phyloP scores from a whole-genome alignment of 805 yeast species.

The Ascoidea rubescens region DNA sequence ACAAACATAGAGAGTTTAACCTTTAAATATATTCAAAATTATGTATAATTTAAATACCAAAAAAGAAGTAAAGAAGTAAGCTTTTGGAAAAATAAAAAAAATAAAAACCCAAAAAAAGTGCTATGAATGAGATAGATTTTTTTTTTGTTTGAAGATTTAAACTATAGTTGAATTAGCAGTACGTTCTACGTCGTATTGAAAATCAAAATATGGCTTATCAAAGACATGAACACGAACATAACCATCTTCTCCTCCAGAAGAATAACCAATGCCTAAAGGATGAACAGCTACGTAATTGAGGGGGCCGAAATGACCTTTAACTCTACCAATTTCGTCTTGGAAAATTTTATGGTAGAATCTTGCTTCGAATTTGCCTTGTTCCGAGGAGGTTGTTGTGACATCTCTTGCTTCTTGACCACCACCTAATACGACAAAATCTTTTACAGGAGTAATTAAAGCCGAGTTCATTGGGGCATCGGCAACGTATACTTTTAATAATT shows the following conservation, averaged over 20 bases:
- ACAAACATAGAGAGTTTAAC: too few species aligned
- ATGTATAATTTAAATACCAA: not conserved
- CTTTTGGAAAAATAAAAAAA: not conserved
- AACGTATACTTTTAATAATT: conserved; percentile 56
- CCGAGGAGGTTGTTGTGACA: conserved; percentile 90
- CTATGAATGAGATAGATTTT: not conserved
- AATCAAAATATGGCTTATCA: conserved; percentile 86
- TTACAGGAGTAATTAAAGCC: conserved; percentile 86
- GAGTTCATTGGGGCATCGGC: conserved; percentile 93
- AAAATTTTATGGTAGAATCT: conserved; percentile 91
- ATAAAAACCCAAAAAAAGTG: not conserved
- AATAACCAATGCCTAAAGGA: conserved; percentile 85
- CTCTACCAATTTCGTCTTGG: conserved; percentile 92
- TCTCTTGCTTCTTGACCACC: conserved; percentile 99
- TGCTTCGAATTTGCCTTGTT: conserved; percentile 94
- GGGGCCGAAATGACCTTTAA: conserved; percentile 98
- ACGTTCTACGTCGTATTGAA: conserved; percentile 82
- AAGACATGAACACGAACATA: conserved; percentile 86
- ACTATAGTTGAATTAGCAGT: conserved; percentile 37
- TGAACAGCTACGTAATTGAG: conserved; percentile 86
- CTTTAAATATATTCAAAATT: not conserved
- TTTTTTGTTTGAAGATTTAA: not conserved
- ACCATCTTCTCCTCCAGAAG: conserved; percentile 99
- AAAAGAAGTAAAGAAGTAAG: not conserved
- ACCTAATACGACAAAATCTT: conserved; percentile 85